Evolutionary conservation across 208 protist species (phyloP), one percentile per base, ranked within the genome.

Genomic region (Trypanosoma mega): DNA sequence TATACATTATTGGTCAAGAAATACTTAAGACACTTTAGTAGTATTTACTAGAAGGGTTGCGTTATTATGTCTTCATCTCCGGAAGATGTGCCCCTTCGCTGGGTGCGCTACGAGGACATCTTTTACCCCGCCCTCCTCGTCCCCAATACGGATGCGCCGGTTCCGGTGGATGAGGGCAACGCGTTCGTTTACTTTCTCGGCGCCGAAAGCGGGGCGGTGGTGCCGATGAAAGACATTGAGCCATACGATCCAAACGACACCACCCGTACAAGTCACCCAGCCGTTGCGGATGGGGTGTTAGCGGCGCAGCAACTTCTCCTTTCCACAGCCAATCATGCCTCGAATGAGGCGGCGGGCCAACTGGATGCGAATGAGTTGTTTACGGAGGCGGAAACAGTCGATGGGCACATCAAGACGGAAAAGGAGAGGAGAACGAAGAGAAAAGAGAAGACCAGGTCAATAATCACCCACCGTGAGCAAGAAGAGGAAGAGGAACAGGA

Each of bases 111-210:
- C 60, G 87, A 84, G 29, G 77, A 73, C 46, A 67, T 87, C 26
- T 85, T 85, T 64, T 90, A 92, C 71, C 69, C 77, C 34, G 81
- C 80, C 37, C 57, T 92, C 31, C 45, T 79, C 24, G 72, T 90
- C 12, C 71, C 76, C 2, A 20, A 65, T 5, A 63, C 60, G 16
- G 84, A 94, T 20, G 70, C 63, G 2, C 73, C 68, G 48, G 57
- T 72, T 8, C 41, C 37, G 8, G 54, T 61, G 24, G 64, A 76
- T 41, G 23, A 52, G 2, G 78, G 74, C 9, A 52, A 77, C 56
- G 44, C 43, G 3, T 88, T 89, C 59, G 87, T 94, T 16, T 86
- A 80, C 65, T 88, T 94, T 34, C 67, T 94, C 1, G 84, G 81
- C 11, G 74, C 68, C 20, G 84, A 94, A 39, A 80, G 58, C 57